phyloP scores from a whole-genome alignment of 192 early-diverging fungal genomes.

The Phlyctochytrium arcticum region DNA sequence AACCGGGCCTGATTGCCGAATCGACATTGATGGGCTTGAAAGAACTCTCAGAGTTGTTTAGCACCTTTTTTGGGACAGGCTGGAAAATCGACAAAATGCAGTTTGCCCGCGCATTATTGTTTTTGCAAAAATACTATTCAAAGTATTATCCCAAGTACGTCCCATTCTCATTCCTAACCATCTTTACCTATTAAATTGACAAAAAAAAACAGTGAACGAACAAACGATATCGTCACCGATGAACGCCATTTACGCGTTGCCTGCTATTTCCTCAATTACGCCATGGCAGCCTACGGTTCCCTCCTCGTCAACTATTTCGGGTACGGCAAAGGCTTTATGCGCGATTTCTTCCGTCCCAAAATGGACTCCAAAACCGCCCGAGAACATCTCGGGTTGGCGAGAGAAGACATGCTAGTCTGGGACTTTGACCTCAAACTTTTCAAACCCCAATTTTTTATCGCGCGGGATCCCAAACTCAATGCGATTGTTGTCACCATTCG shows the following conservation, averaged over 20 bases:
- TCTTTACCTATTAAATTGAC: background rate
- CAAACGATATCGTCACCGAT: slow-evolving; percentile 34
- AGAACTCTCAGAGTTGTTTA: slow-evolving; percentile 18
- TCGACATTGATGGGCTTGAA: slow-evolving; percentile 18
- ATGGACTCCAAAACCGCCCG: slow-evolving; percentile 38
- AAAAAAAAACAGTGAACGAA: slow-evolving; percentile 12
- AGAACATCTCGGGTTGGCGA: slow-evolving; percentile 32
- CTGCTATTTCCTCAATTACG: slow-evolving; percentile 37
- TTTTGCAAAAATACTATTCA: slow-evolving; percentile 20
- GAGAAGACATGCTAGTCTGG: slow-evolving; percentile 37
- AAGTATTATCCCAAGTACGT: slow-evolving; percentile 19
- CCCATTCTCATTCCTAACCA: slow-evolving; percentile 2
- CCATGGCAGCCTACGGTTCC: slow-evolving; percentile 32
- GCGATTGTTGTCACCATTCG: slow-evolving; percentile 38
- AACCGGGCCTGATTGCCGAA: slow-evolving; percentile 5
- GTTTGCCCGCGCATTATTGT: slow-evolving; percentile 15
- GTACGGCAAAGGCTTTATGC: slow-evolving; percentile 30
- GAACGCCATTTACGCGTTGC: slow-evolving; percentile 26
- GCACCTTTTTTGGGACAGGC: slow-evolving; percentile 32
- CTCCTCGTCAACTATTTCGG: slow-evolving; percentile 37
- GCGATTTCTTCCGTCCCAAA: slow-evolving; percentile 20
- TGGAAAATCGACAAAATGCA: slow-evolving; percentile 34
- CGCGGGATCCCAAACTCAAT: slow-evolving; percentile 30
- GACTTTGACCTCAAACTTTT: slow-evolving; percentile 33
- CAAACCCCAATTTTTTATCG: slow-evolving; percentile 37